phyloP scores from a whole-genome alignment of 352 stramenopile genomes.

The Thalassiosira allenii region DNA sequence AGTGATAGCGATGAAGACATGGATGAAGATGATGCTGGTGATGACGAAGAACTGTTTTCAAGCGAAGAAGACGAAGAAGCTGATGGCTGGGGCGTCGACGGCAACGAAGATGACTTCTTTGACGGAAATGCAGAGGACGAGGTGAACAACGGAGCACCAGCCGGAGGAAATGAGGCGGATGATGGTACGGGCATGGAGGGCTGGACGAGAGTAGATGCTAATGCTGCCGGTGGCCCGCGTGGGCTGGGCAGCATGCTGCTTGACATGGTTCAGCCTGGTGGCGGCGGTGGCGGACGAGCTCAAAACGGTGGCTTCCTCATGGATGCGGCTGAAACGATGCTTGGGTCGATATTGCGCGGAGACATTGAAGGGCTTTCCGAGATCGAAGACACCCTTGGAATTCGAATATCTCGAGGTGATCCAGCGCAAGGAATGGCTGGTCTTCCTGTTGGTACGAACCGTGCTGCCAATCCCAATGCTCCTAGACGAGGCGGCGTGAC shows the following conservation, averaged over 20 bases:
- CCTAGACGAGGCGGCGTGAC: no score
- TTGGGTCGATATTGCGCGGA: slow-evolving; percentile 76
- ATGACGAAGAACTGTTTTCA: slow-evolving; percentile 35
- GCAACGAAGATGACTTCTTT: slow-evolving; percentile 43
- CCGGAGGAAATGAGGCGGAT: slow-evolving; percentile 6
- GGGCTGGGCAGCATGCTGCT: slow-evolving; percentile 56
- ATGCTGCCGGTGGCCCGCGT: slow-evolving; percentile 40
- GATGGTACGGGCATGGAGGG: slow-evolving; percentile 66
- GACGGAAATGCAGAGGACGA: slow-evolving; percentile 46
- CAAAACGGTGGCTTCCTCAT: slow-evolving; percentile 57
- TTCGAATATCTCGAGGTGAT: slow-evolving; percentile 71
- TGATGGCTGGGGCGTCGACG: slow-evolving; percentile 35
- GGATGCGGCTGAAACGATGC: slow-evolving; percentile 79
- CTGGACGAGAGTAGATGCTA: slow-evolving; percentile 79
- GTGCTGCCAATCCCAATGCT: neutral
- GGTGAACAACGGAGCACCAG: neutral
- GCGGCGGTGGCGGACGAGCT: neutral
- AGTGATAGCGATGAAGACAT: slow-evolving; percentile 57
- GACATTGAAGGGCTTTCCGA: slow-evolving; percentile 72
- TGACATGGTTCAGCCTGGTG: slow-evolving; percentile 32
- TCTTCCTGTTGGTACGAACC: slow-evolving; percentile 14
- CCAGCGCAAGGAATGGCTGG: slow-evolving; percentile 27
- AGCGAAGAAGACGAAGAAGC: slow-evolving; percentile 41
- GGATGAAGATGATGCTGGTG: slow-evolving; percentile 60
- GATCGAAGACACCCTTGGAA: slow-evolving; percentile 79